These are phyloP conservation scores for Dictyostelium citrinum DNA, from an alignment of 78 protist species.

Conservation along the genomic window DNA sequence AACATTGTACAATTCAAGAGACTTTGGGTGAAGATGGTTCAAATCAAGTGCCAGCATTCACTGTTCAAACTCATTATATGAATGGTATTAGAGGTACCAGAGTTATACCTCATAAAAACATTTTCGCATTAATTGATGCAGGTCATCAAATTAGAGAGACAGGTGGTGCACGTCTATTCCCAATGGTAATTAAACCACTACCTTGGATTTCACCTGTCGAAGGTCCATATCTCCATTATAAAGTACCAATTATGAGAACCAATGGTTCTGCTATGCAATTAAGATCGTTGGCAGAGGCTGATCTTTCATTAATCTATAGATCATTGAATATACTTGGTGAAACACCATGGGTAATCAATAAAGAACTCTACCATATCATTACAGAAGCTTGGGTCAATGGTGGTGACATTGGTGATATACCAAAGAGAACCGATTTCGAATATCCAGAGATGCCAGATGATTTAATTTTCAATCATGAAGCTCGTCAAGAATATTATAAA, in stretches of 20 bases:
- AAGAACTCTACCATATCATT: neutral
- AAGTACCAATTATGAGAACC: conserved; percentile 31
- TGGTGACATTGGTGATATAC: conserved; percentile 69
- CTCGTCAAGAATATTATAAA: neutral
- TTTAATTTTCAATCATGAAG: neutral
- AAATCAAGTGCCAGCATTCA: conserved; percentile 21
- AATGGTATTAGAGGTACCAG: neutral
- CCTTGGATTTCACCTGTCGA: conserved; percentile 43
- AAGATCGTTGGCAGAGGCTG: conserved; percentile 2
- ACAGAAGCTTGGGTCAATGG: conserved; percentile 60
- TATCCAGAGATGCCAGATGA: conserved; percentile 47
- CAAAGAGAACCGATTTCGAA: neutral
- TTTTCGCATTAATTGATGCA: neutral
- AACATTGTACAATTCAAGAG: conserved; percentile 23
- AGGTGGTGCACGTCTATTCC: conserved; percentile 30
- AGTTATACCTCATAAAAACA: neutral
- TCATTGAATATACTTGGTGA: conserved; percentile 72
- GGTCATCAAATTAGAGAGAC: conserved; percentile 39
- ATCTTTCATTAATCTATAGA: conserved; percentile 33
- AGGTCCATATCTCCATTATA: conserved; percentile 36
- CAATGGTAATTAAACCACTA: conserved; percentile 60
- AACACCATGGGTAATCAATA: conserved; percentile 88
- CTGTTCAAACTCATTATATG: neutral
- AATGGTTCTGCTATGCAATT: conserved; percentile 27
- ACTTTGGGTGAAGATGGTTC: neutral